These are phyloP conservation scores for Saccharomycopsis synnaedendra DNA, from an alignment of 805 yeast species.

Conservation along the genomic window DNA sequence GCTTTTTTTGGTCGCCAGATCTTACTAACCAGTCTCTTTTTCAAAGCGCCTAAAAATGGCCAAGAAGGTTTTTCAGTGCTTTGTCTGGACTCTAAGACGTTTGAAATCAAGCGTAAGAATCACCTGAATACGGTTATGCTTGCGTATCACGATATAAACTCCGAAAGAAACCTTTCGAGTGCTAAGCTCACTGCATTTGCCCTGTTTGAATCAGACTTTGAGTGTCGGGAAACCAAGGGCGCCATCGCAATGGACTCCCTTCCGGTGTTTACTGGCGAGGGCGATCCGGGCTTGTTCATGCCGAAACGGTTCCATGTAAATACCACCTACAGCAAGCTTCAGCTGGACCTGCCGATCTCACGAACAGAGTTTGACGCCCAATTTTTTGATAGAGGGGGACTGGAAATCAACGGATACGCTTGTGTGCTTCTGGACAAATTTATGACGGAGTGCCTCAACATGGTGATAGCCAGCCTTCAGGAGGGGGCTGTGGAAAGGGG, in stretches of 20 bases:
- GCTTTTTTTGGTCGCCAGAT: no score
- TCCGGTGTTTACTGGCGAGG: constrained; percentile 29
- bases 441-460: constrained; percentile 11
- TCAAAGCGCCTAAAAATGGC: constrained; percentile 25
- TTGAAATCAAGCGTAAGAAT: constrained; percentile 61
- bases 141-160: constrained; percentile 12
- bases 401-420: constrained; percentile 32
- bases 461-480: constrained; percentile 14
- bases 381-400: constrained; percentile 49
- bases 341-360: constrained; percentile 42
- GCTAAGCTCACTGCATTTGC: constrained; percentile 21
- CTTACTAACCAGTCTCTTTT: constrained; percentile 10
- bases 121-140: constrained; percentile 80
- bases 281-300: neutral
- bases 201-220: constrained; percentile 27
- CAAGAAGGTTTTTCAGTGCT: constrained; percentile 37
- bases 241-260: constrained; percentile 20
- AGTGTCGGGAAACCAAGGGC: constrained; percentile 25
- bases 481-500: constrained; percentile 8
- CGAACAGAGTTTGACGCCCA: constrained; percentile 34
- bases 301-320: neutral
- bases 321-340: constrained; percentile 25
- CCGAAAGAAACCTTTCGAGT: constrained; percentile 16
- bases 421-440: constrained; percentile 19
- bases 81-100: constrained; percentile 49